Evolutionary conservation across 441 rosid genomes (phyloP).

Genomic region (Gossypium schwendimanii): DNA sequence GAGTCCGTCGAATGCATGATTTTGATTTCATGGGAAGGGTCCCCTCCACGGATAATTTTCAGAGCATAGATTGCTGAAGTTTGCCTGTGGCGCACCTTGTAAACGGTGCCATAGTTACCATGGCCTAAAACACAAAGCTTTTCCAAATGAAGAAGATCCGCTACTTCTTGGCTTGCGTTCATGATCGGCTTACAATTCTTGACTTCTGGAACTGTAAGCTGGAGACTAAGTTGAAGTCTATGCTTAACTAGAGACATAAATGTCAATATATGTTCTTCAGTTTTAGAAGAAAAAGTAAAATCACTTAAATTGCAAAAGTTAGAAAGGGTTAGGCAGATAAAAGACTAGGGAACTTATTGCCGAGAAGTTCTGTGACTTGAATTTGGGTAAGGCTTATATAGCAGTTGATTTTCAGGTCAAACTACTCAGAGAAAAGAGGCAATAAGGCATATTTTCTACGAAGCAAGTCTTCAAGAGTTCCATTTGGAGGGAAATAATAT

Average conservation of each 20-base stretch:
- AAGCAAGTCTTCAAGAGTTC: background rate
- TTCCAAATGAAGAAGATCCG: slow-evolving; percentile 3
- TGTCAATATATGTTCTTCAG: background rate
- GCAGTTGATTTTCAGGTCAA: background rate
- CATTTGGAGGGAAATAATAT: background rate
- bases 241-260: background rate
- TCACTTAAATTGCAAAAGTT: background rate
- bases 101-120: slow-evolving; percentile 4
- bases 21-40: slow-evolving; percentile 1
- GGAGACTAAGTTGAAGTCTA: slow-evolving; percentile 4
- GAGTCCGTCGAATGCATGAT: background rate
- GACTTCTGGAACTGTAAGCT: background rate
- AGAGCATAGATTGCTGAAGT: slow-evolving; percentile 8
- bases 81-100: slow-evolving; percentile 6
- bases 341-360: background rate
- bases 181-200: background rate
- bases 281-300: background rate
- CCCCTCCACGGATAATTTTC: background rate
- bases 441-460: background rate
- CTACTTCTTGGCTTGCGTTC: background rate
- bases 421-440: background rate
- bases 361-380: background rate
- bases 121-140: slow-evolving; percentile 7
- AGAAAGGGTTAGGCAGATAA: background rate
- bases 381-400: background rate